phyloP scores from a whole-genome alignment of 495 filamentous ascomycete genomes.

The Letharia lupina region DNA sequence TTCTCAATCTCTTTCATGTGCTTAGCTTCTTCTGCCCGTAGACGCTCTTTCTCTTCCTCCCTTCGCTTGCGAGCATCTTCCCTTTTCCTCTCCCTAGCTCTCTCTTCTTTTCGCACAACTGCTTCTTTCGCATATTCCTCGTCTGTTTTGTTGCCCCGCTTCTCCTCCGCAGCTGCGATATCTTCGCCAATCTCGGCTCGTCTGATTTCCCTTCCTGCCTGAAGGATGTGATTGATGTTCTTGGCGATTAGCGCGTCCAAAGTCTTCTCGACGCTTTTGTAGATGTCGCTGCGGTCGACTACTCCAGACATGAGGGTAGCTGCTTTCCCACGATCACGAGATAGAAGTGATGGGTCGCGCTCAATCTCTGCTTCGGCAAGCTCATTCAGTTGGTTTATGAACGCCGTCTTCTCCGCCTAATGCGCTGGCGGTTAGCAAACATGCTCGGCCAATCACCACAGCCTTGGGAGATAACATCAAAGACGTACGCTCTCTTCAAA shows the following conservation, averaged over 20 bases:
- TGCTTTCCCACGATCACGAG: slow-evolving; percentile 70
- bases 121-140: slow-evolving; percentile 70
- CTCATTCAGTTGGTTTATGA: slow-evolving; percentile 57
- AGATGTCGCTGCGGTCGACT: slow-evolving; percentile 72
- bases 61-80: slow-evolving; percentile 55
- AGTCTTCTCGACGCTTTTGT: slow-evolving; percentile 59
- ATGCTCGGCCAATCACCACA: neutral
- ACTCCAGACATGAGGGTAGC: slow-evolving; percentile 80
- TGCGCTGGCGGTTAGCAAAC: slow-evolving; percentile 12
- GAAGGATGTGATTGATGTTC: slow-evolving; percentile 53
- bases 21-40: slow-evolving; percentile 55
- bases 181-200: slow-evolving; percentile 67
- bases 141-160: slow-evolving; percentile 68
- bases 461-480: neutral
- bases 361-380: slow-evolving; percentile 77
- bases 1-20: slow-evolving; percentile 58
- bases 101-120: slow-evolving; percentile 53
- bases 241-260: slow-evolving; percentile 61
- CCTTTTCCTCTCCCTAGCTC: slow-evolving; percentile 51
- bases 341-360: slow-evolving; percentile 64
- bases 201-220: slow-evolving; percentile 60
- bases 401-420: slow-evolving; percentile 43
- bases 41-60: slow-evolving; percentile 58
- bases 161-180: slow-evolving; percentile 56
- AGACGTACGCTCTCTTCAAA: slow-evolving; percentile 64